phyloP scores from a whole-genome alignment of 257 asterid species.

The Gentiana straminea region DNA sequence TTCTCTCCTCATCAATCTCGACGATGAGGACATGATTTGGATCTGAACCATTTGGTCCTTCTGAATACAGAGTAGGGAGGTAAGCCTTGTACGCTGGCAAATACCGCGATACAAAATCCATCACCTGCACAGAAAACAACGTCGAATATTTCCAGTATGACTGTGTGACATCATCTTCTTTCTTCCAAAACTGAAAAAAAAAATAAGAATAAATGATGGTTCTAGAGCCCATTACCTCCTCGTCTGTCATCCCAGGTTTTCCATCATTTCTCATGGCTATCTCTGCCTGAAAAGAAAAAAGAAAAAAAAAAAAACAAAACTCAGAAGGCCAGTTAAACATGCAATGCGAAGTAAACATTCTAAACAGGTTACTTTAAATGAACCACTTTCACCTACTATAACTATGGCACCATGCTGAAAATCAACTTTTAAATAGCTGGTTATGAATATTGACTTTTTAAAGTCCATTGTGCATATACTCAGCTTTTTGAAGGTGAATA shows the following conservation, averaged over 20 bases:
- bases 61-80: conserved; percentile 82
- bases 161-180: background rate
- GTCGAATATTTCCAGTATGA: background rate
- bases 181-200: background rate
- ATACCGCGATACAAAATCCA: conserved; percentile 86
- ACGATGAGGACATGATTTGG: conserved; percentile 58
- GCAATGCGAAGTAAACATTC: background rate
- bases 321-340: conserved; percentile 13
- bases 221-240: conserved; percentile 40
- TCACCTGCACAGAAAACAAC: conserved; percentile 34
- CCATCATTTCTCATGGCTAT: conserved; percentile 88
- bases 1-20: conserved; percentile 82
- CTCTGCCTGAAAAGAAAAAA: conserved; percentile 55
- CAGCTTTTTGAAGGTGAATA: too few species aligned
- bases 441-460: too few species aligned
- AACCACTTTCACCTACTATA: too few species aligned
- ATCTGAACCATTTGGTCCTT: conserved; percentile 92
- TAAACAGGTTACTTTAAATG: background rate
- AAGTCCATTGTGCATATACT: too few species aligned
- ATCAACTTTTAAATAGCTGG: too few species aligned
- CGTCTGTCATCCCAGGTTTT: conserved; percentile 74
- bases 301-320: background rate
- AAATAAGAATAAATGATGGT: background rate
- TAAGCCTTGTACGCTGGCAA: conserved; percentile 93
- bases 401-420: too few species aligned